Conservation (phyloP, 306 rosid species). For the Pterocarpus santalinus region DNA sequence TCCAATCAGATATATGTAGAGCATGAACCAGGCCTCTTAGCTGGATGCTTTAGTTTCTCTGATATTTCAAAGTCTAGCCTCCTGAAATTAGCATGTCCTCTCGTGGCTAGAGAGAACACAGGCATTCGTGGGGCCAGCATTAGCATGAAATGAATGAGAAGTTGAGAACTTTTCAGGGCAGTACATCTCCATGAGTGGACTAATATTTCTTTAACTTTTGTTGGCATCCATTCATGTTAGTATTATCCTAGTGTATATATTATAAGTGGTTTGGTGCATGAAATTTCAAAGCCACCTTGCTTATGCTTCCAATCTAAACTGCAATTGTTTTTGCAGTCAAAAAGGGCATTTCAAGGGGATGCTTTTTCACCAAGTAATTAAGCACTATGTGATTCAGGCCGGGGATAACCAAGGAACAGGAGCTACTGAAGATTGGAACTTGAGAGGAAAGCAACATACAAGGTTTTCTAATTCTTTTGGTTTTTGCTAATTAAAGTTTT, state of each 20-base stretch:
- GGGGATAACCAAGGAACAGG: constrained; percentile 78
- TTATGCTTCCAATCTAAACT: constrained; percentile 33
- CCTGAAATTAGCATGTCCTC: constrained; percentile 6
- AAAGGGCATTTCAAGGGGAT: constrained; percentile 86
- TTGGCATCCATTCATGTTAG: constrained; percentile 18
- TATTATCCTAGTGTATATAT: constrained; percentile 10
- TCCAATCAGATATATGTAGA: constrained; percentile 1
- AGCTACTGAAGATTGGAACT: constrained; percentile 82
- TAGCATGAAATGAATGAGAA: not conserved
- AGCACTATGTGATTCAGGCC: constrained; percentile 85
- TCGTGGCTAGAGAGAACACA: not conserved
- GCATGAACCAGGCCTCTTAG: constrained; percentile 3
- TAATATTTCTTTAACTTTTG: constrained; percentile 2
- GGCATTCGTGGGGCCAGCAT: constrained; percentile 15
- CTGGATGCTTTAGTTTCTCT: constrained; percentile 38
- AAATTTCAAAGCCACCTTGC: constrained; percentile 9
- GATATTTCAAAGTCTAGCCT: constrained; percentile 17
- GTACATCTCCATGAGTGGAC: too few relatives aligned
- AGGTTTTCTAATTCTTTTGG: constrained; percentile 50
- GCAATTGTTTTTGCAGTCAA: constrained; percentile 69
- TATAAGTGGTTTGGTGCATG: constrained; percentile 27
- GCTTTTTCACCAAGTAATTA: constrained; percentile 83
- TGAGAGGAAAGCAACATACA: constrained; percentile 75
- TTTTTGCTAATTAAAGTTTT: constrained; percentile 14
- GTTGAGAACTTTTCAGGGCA: not conserved